phyloP scores from a whole-genome alignment of 768 basidiomycete species.

The Boletus eberwhitei region DNA sequence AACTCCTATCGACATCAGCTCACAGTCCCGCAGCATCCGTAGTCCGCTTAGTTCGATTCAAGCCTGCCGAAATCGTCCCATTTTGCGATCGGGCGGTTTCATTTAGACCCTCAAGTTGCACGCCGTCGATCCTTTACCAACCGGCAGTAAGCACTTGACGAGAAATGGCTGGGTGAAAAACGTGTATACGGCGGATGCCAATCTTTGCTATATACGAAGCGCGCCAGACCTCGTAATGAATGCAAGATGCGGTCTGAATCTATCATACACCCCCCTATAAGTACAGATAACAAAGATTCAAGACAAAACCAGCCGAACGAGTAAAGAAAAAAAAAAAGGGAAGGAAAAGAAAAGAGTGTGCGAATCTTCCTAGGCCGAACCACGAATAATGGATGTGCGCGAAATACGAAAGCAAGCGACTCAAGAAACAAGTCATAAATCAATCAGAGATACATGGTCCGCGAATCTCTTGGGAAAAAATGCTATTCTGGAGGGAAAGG shows the following conservation, averaged over 20 bases:
- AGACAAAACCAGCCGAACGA: conserved; percentile 9
- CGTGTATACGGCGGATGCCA: neutral
- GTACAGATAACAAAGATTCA: conserved; percentile 27
- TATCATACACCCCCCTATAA: conserved; percentile 28
- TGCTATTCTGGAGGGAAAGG: conserved; percentile 3
- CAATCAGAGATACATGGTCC: conserved; percentile 32
- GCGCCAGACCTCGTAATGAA: neutral
- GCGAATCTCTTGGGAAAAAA: conserved; percentile 10
- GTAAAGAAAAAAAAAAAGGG: neutral
- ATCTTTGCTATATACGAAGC: conserved; percentile 9
- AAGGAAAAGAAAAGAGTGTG: neutral
- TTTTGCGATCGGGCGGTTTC: conserved; percentile 26
- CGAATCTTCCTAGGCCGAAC: conserved; percentile 5
- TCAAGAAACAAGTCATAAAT: conserved; percentile 30
- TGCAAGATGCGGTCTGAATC: conserved; percentile 12
- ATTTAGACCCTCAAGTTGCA: neutral
- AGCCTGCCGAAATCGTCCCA: conserved; percentile 20
- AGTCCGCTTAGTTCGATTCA: neutral
- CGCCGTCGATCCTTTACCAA: conserved; percentile 21
- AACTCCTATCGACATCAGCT: neutral
- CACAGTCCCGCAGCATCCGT: neutral
- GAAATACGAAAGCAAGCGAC: conserved; percentile 24
- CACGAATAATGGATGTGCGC: conserved; percentile 9
- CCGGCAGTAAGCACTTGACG: conserved; percentile 7
- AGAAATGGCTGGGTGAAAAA: neutral